phyloP scores from a whole-genome alignment of 805 yeast genomes.

The Candida lessepsii region DNA sequence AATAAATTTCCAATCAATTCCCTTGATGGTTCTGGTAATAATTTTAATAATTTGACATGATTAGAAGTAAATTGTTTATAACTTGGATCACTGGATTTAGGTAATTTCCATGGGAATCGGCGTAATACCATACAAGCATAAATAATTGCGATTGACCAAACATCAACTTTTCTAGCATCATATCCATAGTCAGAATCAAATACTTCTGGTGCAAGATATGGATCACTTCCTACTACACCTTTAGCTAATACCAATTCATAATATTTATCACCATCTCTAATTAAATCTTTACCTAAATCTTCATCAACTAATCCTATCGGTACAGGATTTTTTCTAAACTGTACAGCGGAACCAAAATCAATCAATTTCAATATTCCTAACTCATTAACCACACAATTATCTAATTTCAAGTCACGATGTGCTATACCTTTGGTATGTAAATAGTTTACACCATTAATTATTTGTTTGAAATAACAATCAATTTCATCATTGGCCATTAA shows the following conservation, averaged over 20 bases:
- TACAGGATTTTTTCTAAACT: conserved; percentile 58
- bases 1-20: conserved; percentile 65
- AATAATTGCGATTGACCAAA: conserved; percentile 93
- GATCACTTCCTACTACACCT: conserved; percentile 95
- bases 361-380: conserved; percentile 80
- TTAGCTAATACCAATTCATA: conserved; percentile 59
- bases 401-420: conserved; percentile 89
- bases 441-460: conserved; percentile 70
- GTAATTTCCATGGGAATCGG: conserved; percentile 94
- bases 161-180: conserved; percentile 85
- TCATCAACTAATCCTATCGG: conserved; percentile 2
- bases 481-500: conserved; percentile 69
- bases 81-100: conserved; percentile 72
- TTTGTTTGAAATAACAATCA: conserved; percentile 80
- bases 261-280: conserved; percentile 34
- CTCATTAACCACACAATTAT: conserved; percentile 81
- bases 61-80: conserved; percentile 57
- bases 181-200: conserved; percentile 48
- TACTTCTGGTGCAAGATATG: conserved; percentile 93
- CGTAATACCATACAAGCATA: conserved; percentile 86
- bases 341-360: conserved; percentile 92
- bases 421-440: conserved; percentile 83
- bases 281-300: conserved; percentile 10
- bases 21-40: conserved; percentile 69
- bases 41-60: conserved; percentile 56